phyloP scores from a whole-genome alignment of 83 land plant genomes.

The Diphasiastrum complanatum region DNA sequence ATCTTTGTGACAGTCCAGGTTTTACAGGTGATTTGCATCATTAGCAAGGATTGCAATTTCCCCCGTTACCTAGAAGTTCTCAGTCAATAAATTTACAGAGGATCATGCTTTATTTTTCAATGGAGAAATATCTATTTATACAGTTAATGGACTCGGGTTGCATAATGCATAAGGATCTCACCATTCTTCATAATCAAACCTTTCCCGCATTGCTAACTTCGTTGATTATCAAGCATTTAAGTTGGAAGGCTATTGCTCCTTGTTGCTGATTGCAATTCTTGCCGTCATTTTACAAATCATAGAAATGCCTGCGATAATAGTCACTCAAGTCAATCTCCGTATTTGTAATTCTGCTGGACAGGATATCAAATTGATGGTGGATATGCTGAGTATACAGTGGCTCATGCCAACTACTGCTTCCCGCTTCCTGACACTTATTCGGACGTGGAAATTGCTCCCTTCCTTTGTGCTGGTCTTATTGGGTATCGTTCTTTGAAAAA shows the following conservation, averaged over 20 bases:
- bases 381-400: slow-evolving; percentile 23
- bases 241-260: not conserved
- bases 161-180: too few species aligned
- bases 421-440: slow-evolving; percentile 18
- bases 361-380: slow-evolving; percentile 32
- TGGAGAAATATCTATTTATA: too few species aligned
- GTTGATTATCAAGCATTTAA: not conserved
- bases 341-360: not conserved
- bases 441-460: slow-evolving; percentile 22
- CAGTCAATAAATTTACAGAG: not conserved
- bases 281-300: too few species aligned
- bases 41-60: not conserved
- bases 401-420: slow-evolving; percentile 23
- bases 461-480: slow-evolving; percentile 22
- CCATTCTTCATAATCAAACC: too few species aligned
- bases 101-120: too few species aligned
- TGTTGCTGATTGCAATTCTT: too few species aligned
- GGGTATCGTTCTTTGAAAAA: slow-evolving; percentile 22
- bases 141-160: too few species aligned
- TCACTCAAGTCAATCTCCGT: too few species aligned
- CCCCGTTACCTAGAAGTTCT: not conserved
- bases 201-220: not conserved
- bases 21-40: slow-evolving; percentile 9
- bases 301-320: too few species aligned
- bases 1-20: slow-evolving; percentile 22